Conservation (phyloP, 371 early-diverging fungal genomes). For the Dinochytrium kinnereticum region DNA sequence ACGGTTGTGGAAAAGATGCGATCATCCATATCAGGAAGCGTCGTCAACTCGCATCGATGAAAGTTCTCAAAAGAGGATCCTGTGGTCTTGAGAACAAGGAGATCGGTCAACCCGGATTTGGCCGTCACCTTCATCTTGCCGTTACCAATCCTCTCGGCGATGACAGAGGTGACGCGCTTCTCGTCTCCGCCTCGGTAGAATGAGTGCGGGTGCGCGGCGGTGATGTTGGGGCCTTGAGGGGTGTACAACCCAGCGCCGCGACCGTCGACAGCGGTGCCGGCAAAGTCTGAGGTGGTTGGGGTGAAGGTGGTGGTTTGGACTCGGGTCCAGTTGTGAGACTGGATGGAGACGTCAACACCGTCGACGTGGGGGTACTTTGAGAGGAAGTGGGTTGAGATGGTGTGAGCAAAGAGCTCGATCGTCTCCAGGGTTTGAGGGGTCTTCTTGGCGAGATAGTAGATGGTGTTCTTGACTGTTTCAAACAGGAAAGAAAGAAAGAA, state of each 20-base stretch:
- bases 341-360: slow-evolving; percentile 70
- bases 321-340: slow-evolving; percentile 32
- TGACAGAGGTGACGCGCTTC: slow-evolving; percentile 66
- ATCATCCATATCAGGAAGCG: slow-evolving; percentile 76
- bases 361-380: slow-evolving; percentile 74
- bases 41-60: slow-evolving; percentile 77
- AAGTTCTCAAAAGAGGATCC: slow-evolving; percentile 83
- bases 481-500: not conserved
- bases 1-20: slow-evolving; percentile 82
- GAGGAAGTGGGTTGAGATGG: slow-evolving; percentile 72
- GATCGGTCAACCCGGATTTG: slow-evolving; percentile 67
- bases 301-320: slow-evolving; percentile 20
- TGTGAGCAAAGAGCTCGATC: slow-evolving; percentile 76
- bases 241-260: slow-evolving; percentile 28
- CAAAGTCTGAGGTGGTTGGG: slow-evolving; percentile 73
- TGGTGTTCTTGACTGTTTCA: slow-evolving; percentile 74
- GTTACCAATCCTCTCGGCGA: slow-evolving; percentile 55
- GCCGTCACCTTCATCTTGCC: slow-evolving; percentile 56
- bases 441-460: slow-evolving; percentile 78
- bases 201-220: slow-evolving; percentile 69
- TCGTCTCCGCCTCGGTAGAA: slow-evolving; percentile 82
- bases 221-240: slow-evolving; percentile 43
- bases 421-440: slow-evolving; percentile 67
- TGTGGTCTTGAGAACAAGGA: slow-evolving; percentile 78
- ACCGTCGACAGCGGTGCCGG: slow-evolving; percentile 69